A percentile compares a stretch with the other conserved stretches of the same genome.
Evolutionary conservation across 2,329 filamentous ascomycete genomes (phyloP).

Genomic region (Paradendryphiella salina): DNA sequence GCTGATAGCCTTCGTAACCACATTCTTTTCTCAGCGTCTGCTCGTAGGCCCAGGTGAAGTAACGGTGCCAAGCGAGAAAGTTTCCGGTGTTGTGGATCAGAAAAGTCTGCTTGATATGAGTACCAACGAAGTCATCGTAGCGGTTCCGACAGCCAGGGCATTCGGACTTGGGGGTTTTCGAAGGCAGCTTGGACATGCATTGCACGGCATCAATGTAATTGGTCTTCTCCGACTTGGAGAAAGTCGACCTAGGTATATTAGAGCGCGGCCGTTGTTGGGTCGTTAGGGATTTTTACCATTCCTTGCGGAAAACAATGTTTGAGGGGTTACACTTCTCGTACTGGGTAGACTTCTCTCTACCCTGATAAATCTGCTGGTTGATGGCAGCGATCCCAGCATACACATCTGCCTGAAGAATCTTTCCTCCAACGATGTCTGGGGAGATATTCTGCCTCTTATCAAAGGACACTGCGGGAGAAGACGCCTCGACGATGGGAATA

Average conservation of each 20-base stretch:
- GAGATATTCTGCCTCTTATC: constrained; percentile 24
- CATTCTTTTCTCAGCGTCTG: constrained; percentile 37
- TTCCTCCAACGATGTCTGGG: constrained; percentile 15
- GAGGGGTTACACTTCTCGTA: constrained; percentile 43
- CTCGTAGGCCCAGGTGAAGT: constrained; percentile 36
- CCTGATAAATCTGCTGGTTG: constrained; percentile 35
- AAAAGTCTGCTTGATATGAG: constrained; percentile 39
- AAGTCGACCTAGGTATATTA: constrained; percentile 27
- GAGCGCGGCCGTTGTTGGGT: background rate
- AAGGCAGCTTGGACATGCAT: constrained; percentile 31
- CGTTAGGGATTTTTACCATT: constrained; percentile 45
- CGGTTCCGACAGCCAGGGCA: constrained; percentile 36
- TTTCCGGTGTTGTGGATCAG: constrained; percentile 35
- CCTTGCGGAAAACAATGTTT: constrained; percentile 48
- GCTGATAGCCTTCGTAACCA: constrained; percentile 36
- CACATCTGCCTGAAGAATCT: constrained; percentile 28
- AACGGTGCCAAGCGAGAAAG: constrained; percentile 36
- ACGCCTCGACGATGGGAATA: constrained; percentile 16
- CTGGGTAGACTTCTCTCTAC: constrained; percentile 22
- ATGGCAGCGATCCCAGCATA: constrained; percentile 29
- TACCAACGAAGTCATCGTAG: constrained; percentile 40
- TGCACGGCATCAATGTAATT: constrained; percentile 39
- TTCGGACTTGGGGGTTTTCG: constrained; percentile 29
- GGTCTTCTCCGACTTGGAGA: constrained; percentile 32
- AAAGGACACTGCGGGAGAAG: constrained; percentile 11